Evolutionary conservation across 139 green algal species (phyloP).

Genomic region (Tetradesmus obliquus): DNA sequence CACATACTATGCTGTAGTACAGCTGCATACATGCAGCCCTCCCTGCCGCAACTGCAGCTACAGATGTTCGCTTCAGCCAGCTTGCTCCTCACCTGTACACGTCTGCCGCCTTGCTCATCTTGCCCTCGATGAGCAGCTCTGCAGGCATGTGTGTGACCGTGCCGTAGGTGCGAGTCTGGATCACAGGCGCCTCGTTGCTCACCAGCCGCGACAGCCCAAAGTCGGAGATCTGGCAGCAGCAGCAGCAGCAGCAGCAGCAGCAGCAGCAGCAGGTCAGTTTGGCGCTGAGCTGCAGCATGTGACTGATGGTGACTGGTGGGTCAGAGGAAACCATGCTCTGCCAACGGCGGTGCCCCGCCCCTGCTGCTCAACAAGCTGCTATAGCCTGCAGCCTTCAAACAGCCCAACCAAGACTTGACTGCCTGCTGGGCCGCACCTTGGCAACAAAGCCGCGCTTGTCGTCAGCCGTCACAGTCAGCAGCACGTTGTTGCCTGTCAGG

Average conservation of each 20-base stretch:
- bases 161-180: conserved; percentile 62
- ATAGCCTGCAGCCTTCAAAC: neutral
- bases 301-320: neutral
- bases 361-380: neutral
- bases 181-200: conserved; percentile 40
- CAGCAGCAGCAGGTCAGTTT: neutral
- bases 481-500: conserved; percentile 72
- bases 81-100: conserved; percentile 36
- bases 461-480: conserved; percentile 49
- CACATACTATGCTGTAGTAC: no score
- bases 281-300: neutral
- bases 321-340: neutral
- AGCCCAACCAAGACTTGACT: neutral
- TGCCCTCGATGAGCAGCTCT: conserved; percentile 74
- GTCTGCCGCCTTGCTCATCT: conserved; percentile 52
- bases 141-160: conserved; percentile 74
- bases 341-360: neutral
- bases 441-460: conserved; percentile 60
- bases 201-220: conserved; percentile 78
- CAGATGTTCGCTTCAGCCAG: no score
- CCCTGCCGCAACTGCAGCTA: no score
- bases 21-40: no score
- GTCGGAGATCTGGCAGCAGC: conserved; percentile 69
- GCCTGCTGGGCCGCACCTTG: conserved; percentile 52
- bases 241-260: neutral